Evolutionary conservation across 2,329 filamentous ascomycete genomes (phyloP), one percentile per base, ranked within the genome.

Genomic region (Fusarium scirpi): DNA sequence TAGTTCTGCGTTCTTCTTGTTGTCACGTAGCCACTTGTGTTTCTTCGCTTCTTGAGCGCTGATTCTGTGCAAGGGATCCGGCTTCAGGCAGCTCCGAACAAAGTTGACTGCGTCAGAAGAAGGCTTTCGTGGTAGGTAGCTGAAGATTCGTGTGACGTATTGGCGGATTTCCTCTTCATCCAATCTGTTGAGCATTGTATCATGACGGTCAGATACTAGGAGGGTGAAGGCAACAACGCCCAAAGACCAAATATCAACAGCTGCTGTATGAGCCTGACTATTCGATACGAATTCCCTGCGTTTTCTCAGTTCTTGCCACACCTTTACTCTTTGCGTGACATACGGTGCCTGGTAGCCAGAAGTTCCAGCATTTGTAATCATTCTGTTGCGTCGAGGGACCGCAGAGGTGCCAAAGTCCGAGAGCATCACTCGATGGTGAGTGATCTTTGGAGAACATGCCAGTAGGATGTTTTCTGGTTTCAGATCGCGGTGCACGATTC

Each of bases 381-480:
- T 80, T 49, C 83, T 80, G 24, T 80, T 82, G 6, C 80, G 77
- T 44, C 76, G 78, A 11, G 81, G 76, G 13, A 83, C 79, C 15
- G 80, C 84, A 3, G 84, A 85, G 45, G 81, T 82, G 5, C 86
- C 85, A 78, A 88, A 84, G 64, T 88, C 86, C 0, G 85, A 83
- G 13, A 88, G 78, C 66, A 85, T 83, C 5, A 88, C 77, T 11
- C 85, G 80, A 53, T 80, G 78, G 44, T 83, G 82, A 4, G 78
- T 76, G 13, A 80, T 75, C 27, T 79, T 81, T 0, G 84, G 83
- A 3, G 83, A 84, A 16, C 80, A 81, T 0, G 82, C 82, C 58
- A 86, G 79, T 13, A 88, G 81, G 6, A 88, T 80, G 43, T 87
- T 88, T 69, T 87, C 85, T 0, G 83, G 85, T 65, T 88, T 88